Base-by-base conservation (phyloP, 768 basidiomycete genomes). In the Pisolithus albus region DNA sequence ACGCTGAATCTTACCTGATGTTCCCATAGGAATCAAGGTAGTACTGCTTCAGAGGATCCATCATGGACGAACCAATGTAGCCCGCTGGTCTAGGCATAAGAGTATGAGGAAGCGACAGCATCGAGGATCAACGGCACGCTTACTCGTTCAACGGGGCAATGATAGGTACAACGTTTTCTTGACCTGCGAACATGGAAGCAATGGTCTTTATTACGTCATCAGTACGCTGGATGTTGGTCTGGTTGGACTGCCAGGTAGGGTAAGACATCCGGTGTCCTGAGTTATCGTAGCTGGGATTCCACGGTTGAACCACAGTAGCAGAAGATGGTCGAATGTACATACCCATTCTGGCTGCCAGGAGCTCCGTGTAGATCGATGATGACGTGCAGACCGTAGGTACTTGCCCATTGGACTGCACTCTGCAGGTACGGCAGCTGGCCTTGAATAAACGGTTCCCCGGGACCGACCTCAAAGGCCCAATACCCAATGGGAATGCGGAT, bases 291-390 rank as follows among this genome's bases (percentile, higher is more conserved):
- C 88, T 88, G 60, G 0, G 48, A 45, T 43, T 52, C 53, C 44
- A 16, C 21, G 41, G 52, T 52, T 52, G 49, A 50, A 24, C 39
- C 37, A 30, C 42, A 49, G 24, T 50, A 32, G 47, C 23, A 43
- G 41, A 30, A 32, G 5, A 36, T 1, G 37, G 16, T 23, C 18
- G 13, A 21, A 7, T 51, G 34, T 30, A 66, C 75, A 44, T 51
- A 85, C 86, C 82, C 87, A 56, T 90, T 89, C 67, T 92, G 88
- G 63, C 85, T 87, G 15, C 92, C 92, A 1, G 92, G 88, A 28
- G 81, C 89, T 65, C 81, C 81, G 55, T 84, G 83, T 1, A 89
- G 76, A 70, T 93, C 92, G 37, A 95, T 64, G 44, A 95, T 83
- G 28, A 94, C 70, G 59, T 92, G 93, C 43, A 97, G 64, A 8